Base-by-base conservation (phyloP, 495 filamentous ascomycete species). In the Aspergillus baeticus region DNA sequence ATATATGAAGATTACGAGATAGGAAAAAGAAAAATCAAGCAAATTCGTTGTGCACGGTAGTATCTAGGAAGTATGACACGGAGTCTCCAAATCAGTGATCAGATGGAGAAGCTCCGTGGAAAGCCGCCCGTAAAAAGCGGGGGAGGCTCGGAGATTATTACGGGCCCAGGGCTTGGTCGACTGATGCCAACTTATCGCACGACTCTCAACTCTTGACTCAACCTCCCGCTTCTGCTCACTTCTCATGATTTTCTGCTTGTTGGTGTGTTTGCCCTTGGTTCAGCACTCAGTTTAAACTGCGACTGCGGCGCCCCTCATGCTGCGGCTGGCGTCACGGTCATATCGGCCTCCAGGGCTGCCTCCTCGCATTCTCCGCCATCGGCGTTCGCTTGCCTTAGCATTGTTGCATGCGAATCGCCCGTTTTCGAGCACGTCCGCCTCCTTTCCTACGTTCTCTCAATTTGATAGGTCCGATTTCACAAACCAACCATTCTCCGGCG, bases 401-500 rank as follows among this genome's bases (percentile, higher is more conserved):
- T 10, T 37, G 15, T 51, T 13, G 10, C 13, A 31, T 29, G 53
- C 55, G 23, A 63, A 45, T 45, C 67, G 69, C 46, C 57, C 54
- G 5, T 58, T 78, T 11, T 67, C 65, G 26, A 72, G 67, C 49
- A 65, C 69, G 7, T 63, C 70, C 1, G 59, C 49, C 3, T 75
- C 68, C 13, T 74, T 69, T 21, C 69, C 70, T 50, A 71, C 70
- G 0, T 69, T 62, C 0, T 79, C 81, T n/a, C 79, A 84, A 49
- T 87, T 82, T 55, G 71, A 78, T 60, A 77, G 83, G 18, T 85
- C 82, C 6, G 84, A 88, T 64, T 88, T 88, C 58, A 76, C 77
- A 45, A 77, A 71, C 44, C 84, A 87, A 54, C 80, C 82, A 10
- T 96, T 84, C 67, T 88, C 87, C 5, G 81, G 82, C 21, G 84